phyloP scores from a whole-genome alignment of 371 early-diverging fungal genomes.

The Saksenaea oblongispora region DNA sequence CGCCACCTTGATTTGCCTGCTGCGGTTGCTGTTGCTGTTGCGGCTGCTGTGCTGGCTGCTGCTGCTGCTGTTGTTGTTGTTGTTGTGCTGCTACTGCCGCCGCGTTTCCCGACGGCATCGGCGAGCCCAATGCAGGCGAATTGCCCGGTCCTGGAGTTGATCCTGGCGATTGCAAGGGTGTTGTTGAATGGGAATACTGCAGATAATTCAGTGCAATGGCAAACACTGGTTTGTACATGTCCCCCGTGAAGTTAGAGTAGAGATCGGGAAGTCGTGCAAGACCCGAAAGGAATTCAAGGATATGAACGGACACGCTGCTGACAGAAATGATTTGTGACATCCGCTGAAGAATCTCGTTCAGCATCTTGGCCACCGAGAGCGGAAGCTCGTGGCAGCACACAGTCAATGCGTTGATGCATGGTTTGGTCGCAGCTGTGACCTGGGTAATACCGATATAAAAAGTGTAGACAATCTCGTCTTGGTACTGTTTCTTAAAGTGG shows the following conservation, averaged over 20 bases:
- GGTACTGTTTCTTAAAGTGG: slow-evolving; percentile 66
- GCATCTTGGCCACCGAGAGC: slow-evolving; percentile 70
- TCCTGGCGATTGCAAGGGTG: slow-evolving; percentile 11
- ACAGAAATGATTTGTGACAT: slow-evolving; percentile 86
- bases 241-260: slow-evolving; percentile 80
- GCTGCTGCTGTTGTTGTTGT: slow-evolving; percentile 15
- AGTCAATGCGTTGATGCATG: slow-evolving; percentile 83
- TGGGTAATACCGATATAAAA: slow-evolving; percentile 80
- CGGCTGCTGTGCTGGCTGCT: slow-evolving; percentile 12
- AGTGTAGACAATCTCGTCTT: slow-evolving; percentile 76
- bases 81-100: slow-evolving; percentile 13
- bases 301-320: slow-evolving; percentile 79
- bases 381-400: slow-evolving; percentile 86
- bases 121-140: slow-evolving; percentile 15
- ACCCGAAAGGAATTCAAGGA: slow-evolving; percentile 87
- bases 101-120: slow-evolving; percentile 16
- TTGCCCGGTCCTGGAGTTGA: slow-evolving; percentile 2
- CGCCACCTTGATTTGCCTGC: slow-evolving; percentile 28
- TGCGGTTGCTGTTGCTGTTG: not conserved
- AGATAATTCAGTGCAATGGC: slow-evolving; percentile 91
- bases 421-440: slow-evolving; percentile 72
- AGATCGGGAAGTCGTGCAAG: slow-evolving; percentile 82
- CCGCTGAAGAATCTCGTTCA: slow-evolving; percentile 72
- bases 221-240: slow-evolving; percentile 88
- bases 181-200: slow-evolving; percentile 61